These are phyloP conservation scores for Lepidium sativum DNA, from an alignment of 345 rosid species.

Conservation along the genomic window DNA sequence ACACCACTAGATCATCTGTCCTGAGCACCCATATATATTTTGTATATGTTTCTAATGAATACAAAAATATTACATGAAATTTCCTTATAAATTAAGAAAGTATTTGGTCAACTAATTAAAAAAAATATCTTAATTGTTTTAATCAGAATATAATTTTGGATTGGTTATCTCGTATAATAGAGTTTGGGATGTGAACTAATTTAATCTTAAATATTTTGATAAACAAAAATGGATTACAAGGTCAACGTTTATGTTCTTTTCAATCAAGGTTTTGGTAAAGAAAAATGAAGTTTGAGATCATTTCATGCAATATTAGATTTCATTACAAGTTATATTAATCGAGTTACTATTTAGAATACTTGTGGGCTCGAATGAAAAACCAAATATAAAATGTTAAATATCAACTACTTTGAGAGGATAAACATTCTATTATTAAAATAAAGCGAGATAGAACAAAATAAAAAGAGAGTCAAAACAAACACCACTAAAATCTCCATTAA, in stretches of 20 bases:
- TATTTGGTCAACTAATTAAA: too few species aligned
- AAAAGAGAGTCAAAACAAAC: constrained; percentile 27
- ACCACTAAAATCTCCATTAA: constrained; percentile 28
- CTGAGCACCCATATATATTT: too few species aligned
- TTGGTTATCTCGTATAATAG: too few species aligned
- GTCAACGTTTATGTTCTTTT: background rate
- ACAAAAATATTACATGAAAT: background rate
- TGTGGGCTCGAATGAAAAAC: background rate
- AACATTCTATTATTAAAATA: background rate
- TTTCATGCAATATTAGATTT: background rate
- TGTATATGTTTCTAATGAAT: too few species aligned
- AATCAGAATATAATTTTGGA: too few species aligned
- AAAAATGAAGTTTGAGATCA: background rate
- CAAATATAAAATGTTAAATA: background rate
- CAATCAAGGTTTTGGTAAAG: background rate
- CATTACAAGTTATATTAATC: background rate
- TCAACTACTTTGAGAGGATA: background rate
- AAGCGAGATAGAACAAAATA: background rate
- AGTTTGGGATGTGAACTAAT: too few species aligned
- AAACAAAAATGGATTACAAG: background rate
- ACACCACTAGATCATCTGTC: too few species aligned
- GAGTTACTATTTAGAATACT: background rate
- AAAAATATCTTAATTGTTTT: too few species aligned
- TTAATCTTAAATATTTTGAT: background rate
- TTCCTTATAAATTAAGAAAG: too few species aligned